Conservation (phyloP, 2,329 filamentous ascomycete genomes). For the Metarhizium guizhouense region DNA sequence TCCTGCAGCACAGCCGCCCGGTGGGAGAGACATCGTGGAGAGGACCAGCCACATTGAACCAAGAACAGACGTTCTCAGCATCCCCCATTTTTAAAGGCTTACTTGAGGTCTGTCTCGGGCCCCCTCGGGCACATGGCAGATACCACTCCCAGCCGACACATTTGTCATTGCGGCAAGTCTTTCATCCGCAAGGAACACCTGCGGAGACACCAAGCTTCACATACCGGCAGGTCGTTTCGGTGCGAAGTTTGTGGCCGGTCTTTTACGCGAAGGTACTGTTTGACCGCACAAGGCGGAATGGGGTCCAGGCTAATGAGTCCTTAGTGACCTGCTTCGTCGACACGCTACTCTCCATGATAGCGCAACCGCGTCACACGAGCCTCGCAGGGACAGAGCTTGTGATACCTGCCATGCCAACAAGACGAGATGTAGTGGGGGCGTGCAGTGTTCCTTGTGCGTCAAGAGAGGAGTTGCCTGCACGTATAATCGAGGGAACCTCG, state of each 20-base stretch:
- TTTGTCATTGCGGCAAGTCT: slow-evolving; percentile 30
- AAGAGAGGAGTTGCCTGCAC: slow-evolving; percentile 30
- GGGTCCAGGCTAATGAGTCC: not conserved
- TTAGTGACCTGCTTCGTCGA: slow-evolving; percentile 28
- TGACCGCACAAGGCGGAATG: not conserved
- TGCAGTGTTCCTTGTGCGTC: slow-evolving; percentile 28
- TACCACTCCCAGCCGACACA: slow-evolving; percentile 16
- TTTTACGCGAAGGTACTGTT: slow-evolving; percentile 26
- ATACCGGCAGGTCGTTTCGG: slow-evolving; percentile 23
- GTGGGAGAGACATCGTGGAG: not conserved
- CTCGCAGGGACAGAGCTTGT: slow-evolving; percentile 30
- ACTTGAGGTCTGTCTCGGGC: not conserved
- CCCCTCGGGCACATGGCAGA: slow-evolving; percentile 3
- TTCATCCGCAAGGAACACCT: slow-evolving; percentile 33
- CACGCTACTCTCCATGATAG: slow-evolving; percentile 26
- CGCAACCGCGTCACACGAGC: slow-evolving; percentile 17
- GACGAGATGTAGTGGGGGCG: slow-evolving; percentile 33
- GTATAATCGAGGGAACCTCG: slow-evolving; percentile 17
- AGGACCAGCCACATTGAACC: not conserved
- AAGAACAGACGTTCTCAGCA: not conserved
- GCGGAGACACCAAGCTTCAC: slow-evolving; percentile 29
- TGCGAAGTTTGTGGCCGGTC: slow-evolving; percentile 28
- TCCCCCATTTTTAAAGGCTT: not conserved
- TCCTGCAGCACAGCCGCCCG: not conserved
- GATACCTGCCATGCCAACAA: slow-evolving; percentile 35